Base-by-base conservation (phyloP, 257 asterid genomes). In the Lantana camara region DNA sequence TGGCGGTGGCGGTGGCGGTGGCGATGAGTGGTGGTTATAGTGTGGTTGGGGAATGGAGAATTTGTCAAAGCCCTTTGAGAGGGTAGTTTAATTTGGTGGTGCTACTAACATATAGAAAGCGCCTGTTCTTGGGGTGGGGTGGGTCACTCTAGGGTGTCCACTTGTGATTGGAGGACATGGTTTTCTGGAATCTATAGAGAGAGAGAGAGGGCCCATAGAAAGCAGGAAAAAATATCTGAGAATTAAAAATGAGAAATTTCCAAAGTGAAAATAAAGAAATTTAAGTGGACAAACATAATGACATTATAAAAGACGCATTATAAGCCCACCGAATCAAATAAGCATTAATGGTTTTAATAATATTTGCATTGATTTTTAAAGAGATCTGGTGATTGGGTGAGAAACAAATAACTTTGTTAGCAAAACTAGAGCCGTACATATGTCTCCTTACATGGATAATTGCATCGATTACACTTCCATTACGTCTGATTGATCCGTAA, bases 121-220 rank as follows among this genome's bases (percentile, higher is more conserved):
- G 4, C 2, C 2, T n/a, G 22, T 44, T 0, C 5, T 44, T n/a
- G 0, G 20, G 27, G 41, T 4, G 42, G 10, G 47, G 40, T 6
- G 1, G 40, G 40, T 17, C 0, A 7, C 1, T 7, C 5, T 7
- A 14, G 24, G 12, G 15, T 52, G 75, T 62, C 44, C 17, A 5
- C 9, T 37, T 27, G 67, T 71, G 42, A 49, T 71, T 57, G 76
- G 76, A 49, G 63, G 51, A 49, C 11, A 4, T 61, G 40, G 56
- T 27, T 55, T 70, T 54, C 58, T 42, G 9, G 9, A 20, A 45
- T n/a, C 3, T 5, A 12, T 22, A 24, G 65, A 35, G 61, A 57
- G 60, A 51, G 66, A 49, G 50, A 7, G 14, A 13, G 49, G 57
- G 68, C 68, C 74, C 68, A 69, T 21, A 50, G 69, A 14, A 34